These are phyloP conservation scores for Pleodorina starrii DNA, from an alignment of 139 green algal species.

Conservation along the genomic window DNA sequence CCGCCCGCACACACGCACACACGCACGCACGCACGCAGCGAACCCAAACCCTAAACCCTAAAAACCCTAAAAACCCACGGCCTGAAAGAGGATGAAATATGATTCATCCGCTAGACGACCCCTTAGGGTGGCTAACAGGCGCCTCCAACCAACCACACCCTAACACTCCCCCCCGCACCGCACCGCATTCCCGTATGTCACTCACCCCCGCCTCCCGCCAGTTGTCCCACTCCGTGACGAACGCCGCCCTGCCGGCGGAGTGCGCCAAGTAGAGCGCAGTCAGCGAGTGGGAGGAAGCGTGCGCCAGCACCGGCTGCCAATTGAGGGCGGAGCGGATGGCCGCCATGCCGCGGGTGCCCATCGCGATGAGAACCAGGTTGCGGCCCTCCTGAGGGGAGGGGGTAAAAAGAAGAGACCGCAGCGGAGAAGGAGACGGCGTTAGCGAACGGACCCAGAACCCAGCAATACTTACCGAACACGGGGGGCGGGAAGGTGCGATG, in stretches of 20 bases:
- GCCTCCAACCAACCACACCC: neutral
- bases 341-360: constrained; percentile 76
- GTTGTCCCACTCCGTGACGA: constrained; percentile 84
- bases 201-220: constrained; percentile 86
- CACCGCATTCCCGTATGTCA: neutral
- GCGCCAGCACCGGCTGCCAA: constrained; percentile 79
- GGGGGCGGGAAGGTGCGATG: neutral
- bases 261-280: constrained; percentile 66
- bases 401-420: too few species aligned
- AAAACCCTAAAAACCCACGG: too few species aligned
- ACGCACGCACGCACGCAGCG: too few species aligned
- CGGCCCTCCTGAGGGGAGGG: constrained; percentile 67
- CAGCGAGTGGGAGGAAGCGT: constrained; percentile 61
- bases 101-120: too few species aligned
- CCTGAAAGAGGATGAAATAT: too few species aligned
- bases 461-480: too few species aligned
- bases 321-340: constrained; percentile 74
- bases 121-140: too few species aligned
- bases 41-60: too few species aligned
- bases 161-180: neutral
- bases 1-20: too few species aligned
- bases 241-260: constrained; percentile 69
- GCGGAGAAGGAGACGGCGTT: too few species aligned
- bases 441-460: too few species aligned
- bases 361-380: constrained; percentile 76